Conservation (phyloP, 2,329 filamentous ascomycete genomes). For the Septoria petroselini region DNA sequence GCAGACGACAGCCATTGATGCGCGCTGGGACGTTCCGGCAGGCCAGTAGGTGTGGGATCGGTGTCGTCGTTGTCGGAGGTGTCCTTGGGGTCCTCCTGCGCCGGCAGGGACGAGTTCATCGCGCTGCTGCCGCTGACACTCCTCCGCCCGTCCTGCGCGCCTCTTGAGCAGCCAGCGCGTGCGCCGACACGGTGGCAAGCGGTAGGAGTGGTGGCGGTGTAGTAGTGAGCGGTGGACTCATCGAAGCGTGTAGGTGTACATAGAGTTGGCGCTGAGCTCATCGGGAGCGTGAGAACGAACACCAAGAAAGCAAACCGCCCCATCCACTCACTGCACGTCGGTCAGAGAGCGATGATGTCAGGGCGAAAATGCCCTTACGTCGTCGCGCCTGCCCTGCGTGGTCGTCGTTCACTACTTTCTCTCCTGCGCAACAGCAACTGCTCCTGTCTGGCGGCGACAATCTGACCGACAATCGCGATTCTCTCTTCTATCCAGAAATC, state of each 20-base stretch:
- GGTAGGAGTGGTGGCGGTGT: not conserved
- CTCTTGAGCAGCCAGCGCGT: slow-evolving; percentile 4
- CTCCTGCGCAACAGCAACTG: no score
- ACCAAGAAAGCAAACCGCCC: not conserved
- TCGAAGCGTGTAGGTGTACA: slow-evolving; percentile 6
- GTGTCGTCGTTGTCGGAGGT: slow-evolving; percentile 25
- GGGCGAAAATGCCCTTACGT: no score
- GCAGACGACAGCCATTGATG: slow-evolving; percentile 3
- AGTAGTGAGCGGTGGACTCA: slow-evolving; percentile 3
- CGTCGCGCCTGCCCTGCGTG: no score
- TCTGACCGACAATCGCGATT: no score
- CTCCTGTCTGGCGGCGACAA: no score
- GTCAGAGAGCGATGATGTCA: no score
- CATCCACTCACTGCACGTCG: no score
- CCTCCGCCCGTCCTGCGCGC: slow-evolving; percentile 6
- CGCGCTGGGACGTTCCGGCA: slow-evolving; percentile 9
- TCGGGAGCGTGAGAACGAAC: not conserved
- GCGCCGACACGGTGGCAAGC: not conserved
- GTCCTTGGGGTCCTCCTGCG: slow-evolving; percentile 18
- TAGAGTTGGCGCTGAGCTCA: not conserved
- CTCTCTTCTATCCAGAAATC: no score
- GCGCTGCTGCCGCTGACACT: slow-evolving; percentile 10
- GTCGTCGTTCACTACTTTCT: no score
- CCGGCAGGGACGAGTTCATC: slow-evolving; percentile 25
- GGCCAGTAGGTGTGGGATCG: slow-evolving; percentile 22